Evolutionary conservation across 768 basidiomycete species (phyloP).

Genomic region (Collybia sp.): DNA sequence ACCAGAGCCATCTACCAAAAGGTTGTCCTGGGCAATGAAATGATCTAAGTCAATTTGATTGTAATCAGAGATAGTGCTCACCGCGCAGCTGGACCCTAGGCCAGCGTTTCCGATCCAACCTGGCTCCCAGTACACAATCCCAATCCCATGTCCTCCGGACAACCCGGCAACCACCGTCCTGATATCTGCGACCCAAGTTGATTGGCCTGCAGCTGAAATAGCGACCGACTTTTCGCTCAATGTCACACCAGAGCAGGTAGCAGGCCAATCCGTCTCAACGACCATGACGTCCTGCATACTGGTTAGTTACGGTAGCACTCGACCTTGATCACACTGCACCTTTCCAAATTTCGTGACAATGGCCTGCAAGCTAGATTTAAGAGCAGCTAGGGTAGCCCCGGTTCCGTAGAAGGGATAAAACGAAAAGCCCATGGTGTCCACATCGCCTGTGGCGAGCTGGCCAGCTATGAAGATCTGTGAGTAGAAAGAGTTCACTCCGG

Average conservation of each 20-base stretch:
- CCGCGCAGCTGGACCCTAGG: slow-evolving; percentile 36
- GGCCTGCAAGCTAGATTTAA: slow-evolving; percentile 46
- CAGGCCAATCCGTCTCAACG: slow-evolving; percentile 65
- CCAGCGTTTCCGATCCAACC: slow-evolving; percentile 57
- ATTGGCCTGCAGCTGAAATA: slow-evolving; percentile 46
- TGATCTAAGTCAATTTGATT: not conserved
- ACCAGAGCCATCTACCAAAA: slow-evolving; percentile 46
- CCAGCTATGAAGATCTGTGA: slow-evolving; percentile 48
- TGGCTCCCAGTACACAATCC: slow-evolving; percentile 64
- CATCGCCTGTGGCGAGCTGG: slow-evolving; percentile 39
- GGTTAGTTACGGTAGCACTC: not conserved
- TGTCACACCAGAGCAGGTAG: slow-evolving; percentile 35
- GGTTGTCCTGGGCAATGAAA: slow-evolving; percentile 32
- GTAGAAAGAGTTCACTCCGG: slow-evolving; percentile 43
- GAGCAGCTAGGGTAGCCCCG: slow-evolving; percentile 45
- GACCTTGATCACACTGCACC: slow-evolving; percentile 16
- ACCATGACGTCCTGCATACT: slow-evolving; percentile 42
- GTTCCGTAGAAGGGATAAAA: slow-evolving; percentile 65
- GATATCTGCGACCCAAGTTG: slow-evolving; percentile 48
- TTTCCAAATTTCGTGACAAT: slow-evolving; percentile 46
- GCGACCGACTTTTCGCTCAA: slow-evolving; percentile 44
- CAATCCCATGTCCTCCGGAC: slow-evolving; percentile 43
- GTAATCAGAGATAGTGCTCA: slow-evolving; percentile 14
- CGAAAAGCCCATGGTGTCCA: slow-evolving; percentile 60
- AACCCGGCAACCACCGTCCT: slow-evolving; percentile 38